These are phyloP conservation scores for Gaeumannomyces sp. DNA, from an alignment of 2,329 filamentous ascomycete genomes.

Conservation along the genomic window DNA sequence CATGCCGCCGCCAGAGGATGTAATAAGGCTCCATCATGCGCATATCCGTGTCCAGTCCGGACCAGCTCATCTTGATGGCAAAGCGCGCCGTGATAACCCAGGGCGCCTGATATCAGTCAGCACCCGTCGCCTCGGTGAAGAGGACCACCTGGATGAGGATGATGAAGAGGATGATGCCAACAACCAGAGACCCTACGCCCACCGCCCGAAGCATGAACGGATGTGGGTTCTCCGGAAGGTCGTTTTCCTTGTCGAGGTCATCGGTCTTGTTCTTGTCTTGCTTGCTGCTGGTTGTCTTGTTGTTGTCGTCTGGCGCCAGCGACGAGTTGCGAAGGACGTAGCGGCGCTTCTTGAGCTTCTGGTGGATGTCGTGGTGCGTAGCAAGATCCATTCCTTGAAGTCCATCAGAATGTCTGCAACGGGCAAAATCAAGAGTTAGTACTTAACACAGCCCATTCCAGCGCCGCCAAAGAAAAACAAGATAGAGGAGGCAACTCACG, in stretches of 20 bases:
- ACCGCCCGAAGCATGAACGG: conserved; percentile 60
- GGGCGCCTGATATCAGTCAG: conserved; percentile 56
- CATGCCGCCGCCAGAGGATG: conserved; percentile 59
- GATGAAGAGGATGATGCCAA: conserved; percentile 49
- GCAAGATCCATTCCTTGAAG: conserved; percentile 67
- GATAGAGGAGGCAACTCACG: conserved; percentile 21
- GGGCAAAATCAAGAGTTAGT: background rate
- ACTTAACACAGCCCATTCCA: background rate
- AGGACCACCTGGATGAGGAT: conserved; percentile 55
- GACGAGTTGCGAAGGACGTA: conserved; percentile 67
- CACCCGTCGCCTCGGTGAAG: conserved; percentile 47
- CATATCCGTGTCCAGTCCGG: conserved; percentile 60
- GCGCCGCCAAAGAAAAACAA: background rate
- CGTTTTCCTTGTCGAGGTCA: conserved; percentile 36
- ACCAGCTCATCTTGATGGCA: conserved; percentile 62
- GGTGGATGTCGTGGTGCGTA: conserved; percentile 60
- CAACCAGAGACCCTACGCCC: conserved; percentile 55
- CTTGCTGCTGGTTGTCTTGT: conserved; percentile 33
- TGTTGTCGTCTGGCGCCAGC: conserved; percentile 56
- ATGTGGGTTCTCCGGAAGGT: conserved; percentile 54
- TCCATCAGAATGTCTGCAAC: conserved; percentile 58
- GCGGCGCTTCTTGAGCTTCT: conserved; percentile 57
- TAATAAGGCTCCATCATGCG: conserved; percentile 72
- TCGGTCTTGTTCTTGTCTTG: conserved; percentile 33
- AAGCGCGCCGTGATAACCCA: conserved; percentile 62